phyloP scores from a whole-genome alignment of 345 rosid species.

The Murraya koenigii region DNA sequence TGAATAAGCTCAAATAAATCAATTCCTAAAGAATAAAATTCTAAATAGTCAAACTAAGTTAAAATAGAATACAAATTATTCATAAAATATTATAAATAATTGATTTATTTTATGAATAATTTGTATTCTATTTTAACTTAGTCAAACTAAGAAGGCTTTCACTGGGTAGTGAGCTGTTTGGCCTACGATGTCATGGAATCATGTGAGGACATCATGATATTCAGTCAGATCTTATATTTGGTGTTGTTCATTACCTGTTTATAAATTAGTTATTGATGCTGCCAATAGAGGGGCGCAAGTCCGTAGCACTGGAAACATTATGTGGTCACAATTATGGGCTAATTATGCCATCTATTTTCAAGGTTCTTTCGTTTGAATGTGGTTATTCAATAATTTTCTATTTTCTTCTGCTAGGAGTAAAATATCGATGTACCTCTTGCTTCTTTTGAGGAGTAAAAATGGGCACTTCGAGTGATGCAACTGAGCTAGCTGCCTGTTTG shows the following conservation, averaged over 20 bases:
- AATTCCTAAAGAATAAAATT: no score
- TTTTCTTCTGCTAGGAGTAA: not conserved
- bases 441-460: not conserved
- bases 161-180: constrained; percentile 31
- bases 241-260: not conserved
- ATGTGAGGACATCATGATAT: not conserved
- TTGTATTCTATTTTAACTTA: no score
- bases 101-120: no score
- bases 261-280: not conserved
- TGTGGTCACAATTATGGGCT: not conserved
- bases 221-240: not conserved
- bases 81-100: constrained; percentile 30
- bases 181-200: not conserved
- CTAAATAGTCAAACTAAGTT: no score
- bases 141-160: no score
- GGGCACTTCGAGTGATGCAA: not conserved
- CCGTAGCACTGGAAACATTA: not conserved
- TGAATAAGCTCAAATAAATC: no score
- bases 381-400: not conserved
- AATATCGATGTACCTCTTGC: not conserved
- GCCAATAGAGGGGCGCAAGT: not conserved
- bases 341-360: not conserved
- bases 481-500: not conserved
- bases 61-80: constrained; percentile 27
- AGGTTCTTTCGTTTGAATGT: not conserved